Percentiles rank a stretch among this genome's conserved stretches.
These are phyloP conservation scores for Salinomyces thailandicus DNA, from an alignment of 2,329 filamentous ascomycete species.

Conservation along the genomic window DNA sequence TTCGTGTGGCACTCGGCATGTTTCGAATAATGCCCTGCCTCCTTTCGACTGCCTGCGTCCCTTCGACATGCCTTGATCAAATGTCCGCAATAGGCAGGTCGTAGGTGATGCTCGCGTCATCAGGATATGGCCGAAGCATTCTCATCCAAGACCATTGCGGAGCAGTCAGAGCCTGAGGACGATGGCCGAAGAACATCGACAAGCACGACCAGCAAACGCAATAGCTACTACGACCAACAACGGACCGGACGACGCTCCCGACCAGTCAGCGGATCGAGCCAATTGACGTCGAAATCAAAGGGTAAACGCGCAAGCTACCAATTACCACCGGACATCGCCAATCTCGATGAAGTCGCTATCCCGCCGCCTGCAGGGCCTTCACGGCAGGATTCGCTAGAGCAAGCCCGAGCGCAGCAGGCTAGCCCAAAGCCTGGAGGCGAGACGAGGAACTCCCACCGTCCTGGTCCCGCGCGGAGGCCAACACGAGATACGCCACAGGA, in stretches of 20 bases:
- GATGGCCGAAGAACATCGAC: slow-evolving; percentile 8
- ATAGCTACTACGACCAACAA: slow-evolving; percentile 15
- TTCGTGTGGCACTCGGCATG: no score
- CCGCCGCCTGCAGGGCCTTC: slow-evolving; percentile 9
- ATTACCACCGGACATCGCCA: slow-evolving; percentile 11
- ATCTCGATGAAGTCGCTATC: slow-evolving; percentile 12
- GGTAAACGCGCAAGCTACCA: slow-evolving; percentile 10
- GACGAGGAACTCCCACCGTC: background rate
- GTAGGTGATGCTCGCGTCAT: no score
- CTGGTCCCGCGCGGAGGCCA: background rate
- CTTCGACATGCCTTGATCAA: no score
- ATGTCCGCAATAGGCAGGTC: no score
- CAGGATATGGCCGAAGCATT: no score
- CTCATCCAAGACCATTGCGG: no score
- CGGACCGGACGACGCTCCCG: slow-evolving; percentile 8
- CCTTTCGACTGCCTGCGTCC: no score
- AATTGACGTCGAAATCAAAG: slow-evolving; percentile 7
- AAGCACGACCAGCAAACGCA: slow-evolving; percentile 11
- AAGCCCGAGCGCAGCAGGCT: background rate
- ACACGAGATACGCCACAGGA: background rate
- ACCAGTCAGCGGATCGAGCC: slow-evolving; percentile 5
- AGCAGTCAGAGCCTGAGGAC: no score
- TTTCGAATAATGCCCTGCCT: no score
- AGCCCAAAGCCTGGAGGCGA: background rate
- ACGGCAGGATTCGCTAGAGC: slow-evolving; percentile 1